phyloP scores from a whole-genome alignment of 2,329 filamentous ascomycete genomes.

The Zasmidium citrigriseum region DNA sequence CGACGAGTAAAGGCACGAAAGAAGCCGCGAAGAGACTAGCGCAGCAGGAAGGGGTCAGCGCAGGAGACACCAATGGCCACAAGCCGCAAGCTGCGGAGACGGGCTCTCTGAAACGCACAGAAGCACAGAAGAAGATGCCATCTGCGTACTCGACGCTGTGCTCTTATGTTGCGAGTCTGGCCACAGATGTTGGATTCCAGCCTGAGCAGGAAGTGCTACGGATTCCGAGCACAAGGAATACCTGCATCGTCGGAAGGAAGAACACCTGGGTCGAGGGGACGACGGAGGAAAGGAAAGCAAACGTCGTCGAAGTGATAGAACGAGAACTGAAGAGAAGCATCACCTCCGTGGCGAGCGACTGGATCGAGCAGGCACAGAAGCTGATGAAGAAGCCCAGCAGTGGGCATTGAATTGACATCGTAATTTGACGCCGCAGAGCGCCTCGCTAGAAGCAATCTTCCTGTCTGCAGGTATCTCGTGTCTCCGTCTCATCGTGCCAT shows the following conservation, averaged over 20 bases:
- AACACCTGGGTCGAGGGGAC: slow-evolving; percentile 5
- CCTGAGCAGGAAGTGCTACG: slow-evolving; percentile 83
- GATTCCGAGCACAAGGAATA: slow-evolving; percentile 90
- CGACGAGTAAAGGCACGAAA: slow-evolving; percentile 14
- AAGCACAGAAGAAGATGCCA: slow-evolving; percentile 39
- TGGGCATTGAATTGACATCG: slow-evolving; percentile 40
- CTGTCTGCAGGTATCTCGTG: neutral
- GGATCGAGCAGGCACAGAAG: slow-evolving; percentile 54
- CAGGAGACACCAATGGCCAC: neutral
- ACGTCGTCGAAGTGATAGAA: slow-evolving; percentile 63
- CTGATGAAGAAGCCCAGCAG: slow-evolving; percentile 49
- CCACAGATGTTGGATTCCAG: slow-evolving; percentile 70
- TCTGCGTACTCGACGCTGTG: slow-evolving; percentile 85
- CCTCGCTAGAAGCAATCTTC: neutral
- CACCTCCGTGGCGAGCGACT: slow-evolving; percentile 47
- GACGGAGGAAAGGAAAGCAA: slow-evolving; percentile 50
- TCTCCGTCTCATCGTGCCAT: neutral
- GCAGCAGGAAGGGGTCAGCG: slow-evolving; percentile 22
- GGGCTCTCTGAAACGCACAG: slow-evolving; percentile 35
- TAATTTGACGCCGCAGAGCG: neutral
- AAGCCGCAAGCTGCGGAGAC: slow-evolving; percentile 34
- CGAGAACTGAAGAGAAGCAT: slow-evolving; percentile 51
- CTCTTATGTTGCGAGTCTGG: slow-evolving; percentile 71
- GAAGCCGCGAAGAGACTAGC: slow-evolving; percentile 16
- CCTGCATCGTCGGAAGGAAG: slow-evolving; percentile 70